Evolutionary conservation across 1,284 basidiomycete species (phyloP).

Genomic region (Trametes hirsuta): DNA sequence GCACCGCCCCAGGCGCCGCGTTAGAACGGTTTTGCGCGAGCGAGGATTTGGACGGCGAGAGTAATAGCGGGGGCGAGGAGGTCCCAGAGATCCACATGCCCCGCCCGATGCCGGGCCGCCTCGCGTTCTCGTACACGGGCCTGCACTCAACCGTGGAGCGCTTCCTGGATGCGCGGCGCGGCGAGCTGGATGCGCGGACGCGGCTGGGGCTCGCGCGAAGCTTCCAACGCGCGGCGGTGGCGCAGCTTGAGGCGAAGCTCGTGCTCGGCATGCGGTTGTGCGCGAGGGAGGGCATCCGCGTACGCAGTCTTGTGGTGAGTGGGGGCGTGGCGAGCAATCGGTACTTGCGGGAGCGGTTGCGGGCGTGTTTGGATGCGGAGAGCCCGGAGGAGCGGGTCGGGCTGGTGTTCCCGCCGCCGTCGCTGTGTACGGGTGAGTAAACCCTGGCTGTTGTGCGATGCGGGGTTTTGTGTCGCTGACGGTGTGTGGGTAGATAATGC

Average conservation of each 20-base stretch:
- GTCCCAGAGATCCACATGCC: conserved; percentile 38
- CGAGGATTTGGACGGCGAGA: conserved; percentile 18
- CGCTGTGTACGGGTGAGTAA: conserved; percentile 79
- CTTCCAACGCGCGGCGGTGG: conserved; percentile 75
- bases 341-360: conserved; percentile 67
- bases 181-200: conserved; percentile 37
- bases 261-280: conserved; percentile 59
- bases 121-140: conserved; percentile 80
- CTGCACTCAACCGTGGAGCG: conserved; percentile 69
- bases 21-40: conserved; percentile 69
- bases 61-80: conserved; percentile 27
- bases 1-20: conserved; percentile 71
- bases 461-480: not conserved
- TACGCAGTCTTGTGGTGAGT: conserved; percentile 74
- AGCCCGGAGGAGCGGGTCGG: conserved; percentile 39
- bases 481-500: conserved; percentile 76
- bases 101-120: conserved; percentile 54
- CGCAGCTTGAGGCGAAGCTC: conserved; percentile 79
- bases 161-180: conserved; percentile 45
- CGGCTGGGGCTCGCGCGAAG: conserved; percentile 59
- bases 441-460: not conserved
- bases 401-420: conserved; percentile 70
- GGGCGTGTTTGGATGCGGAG: conserved; percentile 39
- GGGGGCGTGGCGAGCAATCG: conserved; percentile 91
- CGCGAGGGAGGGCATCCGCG: conserved; percentile 39